Base-by-base conservation (phyloP, 345 rosid genomes). In the Cardamine chenopodiifolia region DNA sequence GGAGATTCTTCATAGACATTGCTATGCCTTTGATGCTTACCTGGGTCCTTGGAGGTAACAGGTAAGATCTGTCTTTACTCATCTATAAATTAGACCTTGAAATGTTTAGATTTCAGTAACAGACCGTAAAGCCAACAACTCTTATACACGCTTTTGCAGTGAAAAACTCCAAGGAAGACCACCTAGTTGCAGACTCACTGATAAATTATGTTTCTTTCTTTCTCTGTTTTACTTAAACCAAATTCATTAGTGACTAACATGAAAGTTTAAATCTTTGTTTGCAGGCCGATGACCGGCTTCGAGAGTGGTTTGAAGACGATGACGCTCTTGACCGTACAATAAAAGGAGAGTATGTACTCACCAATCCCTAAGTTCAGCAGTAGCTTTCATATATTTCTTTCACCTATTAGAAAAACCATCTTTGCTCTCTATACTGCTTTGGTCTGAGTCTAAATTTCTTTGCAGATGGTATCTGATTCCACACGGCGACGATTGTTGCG, bases 11-110 rank as follows among this genome's bases (percentile, higher is more conserved):
- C 64, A 82, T 95, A 26, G 86, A 86, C 71, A 28, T 85, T 8
- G 90, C 84, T 14, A 95, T 95, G 98, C 94, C 98, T 37, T 37
- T 84, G 69, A 90, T 90, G 94, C 90, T 95, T 69, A 80, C 68
- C 62, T 95, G 98, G 99, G 93, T 95, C 59, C 82, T 95, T 66
- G 96, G 96, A 34, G 98, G 96, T 44, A 90, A 92, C 83, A 95
- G 98, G 98, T 92, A 63, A 71, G 85, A 37, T 75, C 72, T 76
- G 32, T 62, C 71, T 40, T 18, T 9, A 8, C n/a, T 52, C 31
- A 11, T 35, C 34, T 48, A 8, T 10, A 39, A 2, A 45, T 7
- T 0, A n/a, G 37, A 42, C 19, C 20, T 28, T 23, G 1, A 31
- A 17, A 25, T 57, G 25, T 55, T 29, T 39, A 29, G 14, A 55